Conservation (phyloP, 441 rosid species). For the Arabidopsis hybrid region DNA sequence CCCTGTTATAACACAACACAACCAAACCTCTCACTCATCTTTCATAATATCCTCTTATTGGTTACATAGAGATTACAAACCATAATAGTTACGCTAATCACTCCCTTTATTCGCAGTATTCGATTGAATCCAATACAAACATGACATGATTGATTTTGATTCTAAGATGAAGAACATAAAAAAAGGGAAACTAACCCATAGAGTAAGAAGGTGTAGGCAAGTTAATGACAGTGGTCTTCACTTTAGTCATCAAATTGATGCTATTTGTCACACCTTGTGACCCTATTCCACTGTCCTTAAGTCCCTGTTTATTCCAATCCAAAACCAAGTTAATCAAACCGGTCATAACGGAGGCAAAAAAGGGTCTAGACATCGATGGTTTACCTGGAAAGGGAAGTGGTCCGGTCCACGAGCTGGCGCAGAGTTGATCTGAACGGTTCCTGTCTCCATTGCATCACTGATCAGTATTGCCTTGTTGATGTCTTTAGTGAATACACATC, state of each 20-base stretch:
- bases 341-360: slow-evolving; percentile 3
- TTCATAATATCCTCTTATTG: slow-evolving; percentile 29
- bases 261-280: slow-evolving; percentile 98
- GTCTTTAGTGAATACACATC: slow-evolving; percentile 92
- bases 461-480: slow-evolving; percentile 88
- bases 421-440: slow-evolving; percentile 96
- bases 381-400: slow-evolving; percentile 98
- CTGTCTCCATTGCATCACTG: slow-evolving; percentile 98
- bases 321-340: slow-evolving; percentile 3
- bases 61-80: slow-evolving; percentile 39
- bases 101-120: slow-evolving; percentile 42
- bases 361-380: not conserved
- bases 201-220: slow-evolving; percentile 89
- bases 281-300: slow-evolving; percentile 97
- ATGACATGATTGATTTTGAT: slow-evolving; percentile 23
- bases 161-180: slow-evolving; percentile 11
- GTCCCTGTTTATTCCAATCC: slow-evolving; percentile 57
- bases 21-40: slow-evolving; percentile 29
- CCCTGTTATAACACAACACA: slow-evolving; percentile 42
- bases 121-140: slow-evolving; percentile 28
- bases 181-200: slow-evolving; percentile 65
- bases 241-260: slow-evolving; percentile 91
- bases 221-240: slow-evolving; percentile 93
- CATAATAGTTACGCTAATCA: slow-evolving; percentile 37
- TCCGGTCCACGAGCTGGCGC: slow-evolving; percentile 99